Percentiles rank a stretch among this genome's conserved stretches.
Evolutionary conservation across 208 protist genomes (phyloP).

Genomic region (Wallacemonas sp.): DNA sequence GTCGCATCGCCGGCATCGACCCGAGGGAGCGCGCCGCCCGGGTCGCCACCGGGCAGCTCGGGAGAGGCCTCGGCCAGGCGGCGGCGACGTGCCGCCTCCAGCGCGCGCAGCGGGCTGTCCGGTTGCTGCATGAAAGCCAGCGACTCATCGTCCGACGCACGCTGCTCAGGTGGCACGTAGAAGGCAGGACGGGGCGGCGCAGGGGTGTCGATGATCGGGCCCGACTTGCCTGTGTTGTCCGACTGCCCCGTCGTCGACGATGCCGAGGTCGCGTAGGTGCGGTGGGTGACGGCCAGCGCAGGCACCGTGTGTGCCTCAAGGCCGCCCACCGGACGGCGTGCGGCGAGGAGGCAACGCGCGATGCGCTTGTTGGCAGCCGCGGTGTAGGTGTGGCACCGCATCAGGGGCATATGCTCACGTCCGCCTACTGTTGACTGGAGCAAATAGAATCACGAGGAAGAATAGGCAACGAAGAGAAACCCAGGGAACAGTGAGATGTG

Average conservation of each 20-base stretch:
- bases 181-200: conserved; percentile 57
- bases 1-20: background rate
- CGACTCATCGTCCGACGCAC: conserved; percentile 60
- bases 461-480: too few species aligned
- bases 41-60: background rate
- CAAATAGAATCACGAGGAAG: too few species aligned
- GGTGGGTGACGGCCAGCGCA: background rate
- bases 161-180: conserved; percentile 77
- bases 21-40: background rate
- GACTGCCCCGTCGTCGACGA: background rate
- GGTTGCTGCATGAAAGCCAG: conserved; percentile 54
- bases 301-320: background rate
- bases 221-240: conserved; percentile 15
- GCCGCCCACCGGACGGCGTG: background rate
- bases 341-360: background rate
- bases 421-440: too few species aligned
- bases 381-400: background rate
- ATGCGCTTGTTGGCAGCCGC: background rate
- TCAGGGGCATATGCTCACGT: background rate
- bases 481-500: too few species aligned
- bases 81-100: conserved; percentile 16
- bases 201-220: conserved; percentile 36
- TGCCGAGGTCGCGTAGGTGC: background rate
- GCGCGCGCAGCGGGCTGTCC: conserved; percentile 33
- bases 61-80: background rate